Evolutionary conservation across 176 grass and related monocot species (phyloP), one percentile per base, ranked within the genome.

Genomic region (Oryza meyeriana): DNA sequence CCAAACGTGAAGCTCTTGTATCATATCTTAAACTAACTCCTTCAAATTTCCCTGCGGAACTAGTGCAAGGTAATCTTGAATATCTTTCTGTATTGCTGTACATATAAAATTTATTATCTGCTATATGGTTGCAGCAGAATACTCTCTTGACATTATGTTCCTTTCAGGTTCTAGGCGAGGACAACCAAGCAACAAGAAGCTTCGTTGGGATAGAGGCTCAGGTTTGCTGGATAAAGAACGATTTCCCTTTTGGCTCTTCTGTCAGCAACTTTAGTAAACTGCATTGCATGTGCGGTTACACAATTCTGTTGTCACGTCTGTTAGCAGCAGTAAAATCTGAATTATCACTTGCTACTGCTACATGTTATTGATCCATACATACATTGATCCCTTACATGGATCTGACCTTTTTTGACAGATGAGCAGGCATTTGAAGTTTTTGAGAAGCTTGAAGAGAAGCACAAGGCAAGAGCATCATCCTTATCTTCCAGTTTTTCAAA

Each of bases 1-100:
- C 12, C 62, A 91, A 89, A 74, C 86, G 84, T 55, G 89, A 91
- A 91, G 8, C 77, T 63, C 89, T 94, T 68, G 18, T 24, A n/a
- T 79, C n/a, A 55, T 94, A 91, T 74, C 76, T 94, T 33, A 91
- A 57, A 71, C 50, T 94, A 34, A 83, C 68, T 44, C 17, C 81
- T 30, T 42, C 81, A 71, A 94, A 94, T 89, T 91, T 94, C 31
- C 89, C 89, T 79, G 30, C 29, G 14, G 92, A 94, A 85, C 81
- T 94, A 33, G 40, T 89, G 59, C 81, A 94, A 67, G 92, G 92
- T 94, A 85, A 8, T 64, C 30, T 75, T 77, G 26, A 87, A n/a
- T 58, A 52, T 52, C 17, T 48, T 14, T 52, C 17, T 20, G 48
- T 40, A 28, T 59, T 33, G 16, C n/a, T 64, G 25, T 71, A 12